Evolutionary conservation across 2,329 filamentous ascomycete genomes (phyloP), one percentile per base, ranked within the genome.

Genomic region (Beauveria pseudobassiana): DNA sequence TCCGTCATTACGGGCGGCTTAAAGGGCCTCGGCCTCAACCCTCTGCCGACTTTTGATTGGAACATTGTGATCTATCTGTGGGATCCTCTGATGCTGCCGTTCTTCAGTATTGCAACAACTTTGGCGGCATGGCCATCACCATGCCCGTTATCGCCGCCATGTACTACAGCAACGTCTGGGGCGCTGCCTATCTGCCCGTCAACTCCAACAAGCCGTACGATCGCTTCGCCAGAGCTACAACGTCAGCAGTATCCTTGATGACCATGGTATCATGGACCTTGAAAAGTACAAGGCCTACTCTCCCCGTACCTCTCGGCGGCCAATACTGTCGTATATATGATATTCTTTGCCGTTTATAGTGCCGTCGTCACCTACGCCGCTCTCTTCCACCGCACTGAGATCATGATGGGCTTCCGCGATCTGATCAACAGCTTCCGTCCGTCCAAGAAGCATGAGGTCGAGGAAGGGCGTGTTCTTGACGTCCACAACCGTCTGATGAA

Each of bases 111-210:
- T 1, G 72, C 69, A 64, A 72, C 53, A 70, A 70, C 65, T 77
- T 72, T 62, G 67, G 68, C 34, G 72, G 74, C 52, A 68, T 69
- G 40, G 63, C 75, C 5, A 60, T 77, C 8, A 72, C 72, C 26
- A 73, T 72, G 14, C 58, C 73, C 38, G 67, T 78, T 62, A 76
- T 79, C 48, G 66, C 77, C 10, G 73, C 64, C 20, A 74, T 78
- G 48, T 77, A 75, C 68, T 78, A 76, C 67, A 69, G 62, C 46
- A 79, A 78, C 67, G 73, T 73, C 67, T 77, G 75, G 68, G 69
- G 75, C 63, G 76, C 76, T 10, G 77, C 72, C 0, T 79, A 77
- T 62, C 69, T 80, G 34, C 78, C 78, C 40, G 77, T 80, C 71
- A 80, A 80, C 68, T 76, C 74, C 1, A 75, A 72, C 22, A 67